Conservation (phyloP, 1,284 basidiomycete species). For the Trichosporon asahii region DNA sequence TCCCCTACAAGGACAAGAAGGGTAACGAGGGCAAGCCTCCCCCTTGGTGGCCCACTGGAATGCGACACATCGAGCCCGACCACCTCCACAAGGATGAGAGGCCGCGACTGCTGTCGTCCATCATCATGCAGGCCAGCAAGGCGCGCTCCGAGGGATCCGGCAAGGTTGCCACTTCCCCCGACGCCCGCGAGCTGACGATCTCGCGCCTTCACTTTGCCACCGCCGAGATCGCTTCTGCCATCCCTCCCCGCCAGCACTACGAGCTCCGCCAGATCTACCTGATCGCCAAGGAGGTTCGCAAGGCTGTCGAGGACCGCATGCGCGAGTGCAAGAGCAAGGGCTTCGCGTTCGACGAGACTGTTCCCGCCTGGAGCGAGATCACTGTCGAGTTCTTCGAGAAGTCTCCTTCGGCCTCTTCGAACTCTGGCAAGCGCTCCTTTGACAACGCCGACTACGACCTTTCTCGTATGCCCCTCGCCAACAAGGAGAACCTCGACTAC, state of each 20-base stretch:
- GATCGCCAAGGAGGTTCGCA: slow-evolving; percentile 52
- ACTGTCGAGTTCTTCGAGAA: slow-evolving; percentile 28
- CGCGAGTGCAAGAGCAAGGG: slow-evolving; percentile 15
- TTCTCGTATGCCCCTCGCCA: slow-evolving; percentile 8
- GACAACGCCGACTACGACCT: slow-evolving; percentile 15
- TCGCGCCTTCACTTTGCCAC: slow-evolving; percentile 55
- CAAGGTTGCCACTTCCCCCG: slow-evolving; percentile 18
- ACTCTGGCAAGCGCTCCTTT: slow-evolving; percentile 20
- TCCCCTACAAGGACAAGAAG: slow-evolving; percentile 58
- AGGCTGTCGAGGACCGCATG: slow-evolving; percentile 25
- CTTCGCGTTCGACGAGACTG: slow-evolving; percentile 8
- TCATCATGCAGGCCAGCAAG: slow-evolving; percentile 49
- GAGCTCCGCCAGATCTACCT: slow-evolving; percentile 56
- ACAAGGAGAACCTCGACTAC: slow-evolving; percentile 27
- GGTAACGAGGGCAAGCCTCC: slow-evolving; percentile 55
- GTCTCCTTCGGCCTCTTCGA: slow-evolving; percentile 27
- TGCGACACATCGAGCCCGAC: slow-evolving; percentile 57
- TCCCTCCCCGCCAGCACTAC: slow-evolving; percentile 53
- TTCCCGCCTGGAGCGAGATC: slow-evolving; percentile 21
- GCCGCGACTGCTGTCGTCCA: slow-evolving; percentile 52
- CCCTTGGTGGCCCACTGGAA: slow-evolving; percentile 56
- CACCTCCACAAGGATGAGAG: slow-evolving; percentile 56
- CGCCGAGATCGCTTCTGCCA: slow-evolving; percentile 54
- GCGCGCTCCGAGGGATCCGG: slow-evolving; percentile 27
- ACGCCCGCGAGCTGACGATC: slow-evolving; percentile 39